Evolutionary conservation across 495 filamentous ascomycete genomes (phyloP), one percentile per base, ranked within the genome.

Genomic region (Penicillium argentinense): DNA sequence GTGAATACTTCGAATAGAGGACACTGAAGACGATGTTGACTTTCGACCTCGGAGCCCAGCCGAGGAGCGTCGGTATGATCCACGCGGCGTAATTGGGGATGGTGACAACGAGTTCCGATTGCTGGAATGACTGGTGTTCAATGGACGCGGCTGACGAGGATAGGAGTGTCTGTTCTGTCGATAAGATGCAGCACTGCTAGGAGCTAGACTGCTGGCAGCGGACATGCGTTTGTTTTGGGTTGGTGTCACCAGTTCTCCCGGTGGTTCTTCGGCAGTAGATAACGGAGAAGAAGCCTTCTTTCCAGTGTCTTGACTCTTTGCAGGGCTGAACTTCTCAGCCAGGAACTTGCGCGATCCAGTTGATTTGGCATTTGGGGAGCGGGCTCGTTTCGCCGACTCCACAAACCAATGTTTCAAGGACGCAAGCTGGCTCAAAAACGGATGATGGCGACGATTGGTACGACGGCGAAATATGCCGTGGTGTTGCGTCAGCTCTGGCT

Each of bases 21-120:
- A 96, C 16, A 98, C 82, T 8, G 93, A 97, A 2, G 91, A 96
- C 4, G 92, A 97, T 3, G 93, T 97, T 2, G 92, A 97, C 64
- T 96, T 97, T 47, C 93, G 81, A 23, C 93, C 95, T 29, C 92
- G 83, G 14, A 97, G 77, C 30, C 87, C 89, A 17, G 79, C 81
- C 6, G 84, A 84, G 32, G 79, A 74, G 17, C 87, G 87, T 23
- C 91, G 80, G 53, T 91, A 86, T 2, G 88, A 91, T 17, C 87
- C 86, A 26, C 88, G 83, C 2, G 93, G 91, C 4, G 92, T 97
- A 32, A 97, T 67, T 0, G 95, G 93, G 7, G 85, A 84, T 2
- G 93, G 93, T 0, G 95, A 97, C 9, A 95, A 71, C 3, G 93
- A 97, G 53, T 88, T 85, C 2, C 91, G 85, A 66, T 89, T 63